Percentiles rank a stretch among this genome's conserved stretches.
Conservation (phyloP, 2,329 filamentous ascomycete genomes). For the Alternaria incomplexa region DNA sequence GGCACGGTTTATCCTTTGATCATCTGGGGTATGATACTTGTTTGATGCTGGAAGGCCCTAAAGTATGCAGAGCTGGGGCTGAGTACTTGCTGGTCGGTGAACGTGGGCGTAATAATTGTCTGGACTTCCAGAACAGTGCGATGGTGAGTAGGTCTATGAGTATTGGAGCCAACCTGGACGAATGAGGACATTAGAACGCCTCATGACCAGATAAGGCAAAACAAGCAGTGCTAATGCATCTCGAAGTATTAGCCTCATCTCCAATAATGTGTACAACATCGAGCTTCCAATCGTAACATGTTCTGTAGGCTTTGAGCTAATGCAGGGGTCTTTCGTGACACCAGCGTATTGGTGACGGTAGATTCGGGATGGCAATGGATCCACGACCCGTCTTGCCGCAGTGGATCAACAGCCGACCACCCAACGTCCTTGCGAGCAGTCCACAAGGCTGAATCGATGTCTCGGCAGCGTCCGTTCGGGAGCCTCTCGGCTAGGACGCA, state of each 20-base stretch:
- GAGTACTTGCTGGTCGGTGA: background rate
- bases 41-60: background rate
- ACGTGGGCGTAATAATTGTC: background rate
- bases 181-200: background rate
- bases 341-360: slow-evolving; percentile 7
- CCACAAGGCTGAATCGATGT: slow-evolving; percentile 2
- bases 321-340: slow-evolving; percentile 1
- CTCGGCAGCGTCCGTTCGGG: slow-evolving; percentile 2
- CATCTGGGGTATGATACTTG: background rate
- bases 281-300: background rate
- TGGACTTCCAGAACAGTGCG: background rate
- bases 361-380: background rate
- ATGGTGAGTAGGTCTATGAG: background rate
- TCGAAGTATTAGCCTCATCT: background rate
- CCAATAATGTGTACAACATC: background rate
- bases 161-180: background rate
- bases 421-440: background rate
- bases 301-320: background rate
- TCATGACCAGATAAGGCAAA: background rate
- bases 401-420: slow-evolving; percentile 4
- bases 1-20: background rate
- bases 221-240: background rate
- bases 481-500: background rate
- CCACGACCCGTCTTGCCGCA: slow-evolving; percentile 8
- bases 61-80: background rate